Conservation (phyloP, 2,329 filamentous ascomycete species). For the Curvularia eragrostidis region DNA sequence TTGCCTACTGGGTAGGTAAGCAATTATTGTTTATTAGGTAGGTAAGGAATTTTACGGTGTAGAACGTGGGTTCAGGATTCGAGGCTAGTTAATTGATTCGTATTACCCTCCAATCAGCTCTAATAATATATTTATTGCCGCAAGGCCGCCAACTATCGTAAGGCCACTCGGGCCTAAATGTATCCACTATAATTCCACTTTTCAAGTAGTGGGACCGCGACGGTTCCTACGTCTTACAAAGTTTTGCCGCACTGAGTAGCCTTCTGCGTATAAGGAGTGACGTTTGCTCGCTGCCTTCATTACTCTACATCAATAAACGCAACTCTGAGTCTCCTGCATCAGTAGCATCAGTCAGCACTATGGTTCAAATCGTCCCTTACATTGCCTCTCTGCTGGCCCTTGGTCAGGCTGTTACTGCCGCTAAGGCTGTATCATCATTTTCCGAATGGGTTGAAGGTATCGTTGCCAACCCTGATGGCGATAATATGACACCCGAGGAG, state of each 20-base stretch:
- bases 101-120: neutral
- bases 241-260: neutral
- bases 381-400: constrained; percentile 16
- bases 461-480: constrained; percentile 17
- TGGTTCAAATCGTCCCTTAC: constrained; percentile 21
- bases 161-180: neutral
- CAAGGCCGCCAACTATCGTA: neutral
- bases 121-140: neutral
- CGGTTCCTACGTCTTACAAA: neutral
- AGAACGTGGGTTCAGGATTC: neutral
- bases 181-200: neutral
- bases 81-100: neutral
- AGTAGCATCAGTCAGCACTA: constrained; percentile 13
- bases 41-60: neutral
- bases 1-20: neutral
- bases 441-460: constrained; percentile 25
- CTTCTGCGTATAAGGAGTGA: neutral
- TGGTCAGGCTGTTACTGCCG: constrained; percentile 16
- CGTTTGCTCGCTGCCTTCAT: neutral
- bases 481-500: constrained; percentile 24
- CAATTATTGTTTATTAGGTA: neutral
- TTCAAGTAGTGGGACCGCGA: neutral
- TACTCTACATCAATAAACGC: neutral
- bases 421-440: constrained; percentile 21
- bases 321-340: constrained; percentile 5